Evolutionary conservation across 306 rosid species (phyloP), one percentile per base, ranked within the genome.

Genomic region (Lathyrus sativus): DNA sequence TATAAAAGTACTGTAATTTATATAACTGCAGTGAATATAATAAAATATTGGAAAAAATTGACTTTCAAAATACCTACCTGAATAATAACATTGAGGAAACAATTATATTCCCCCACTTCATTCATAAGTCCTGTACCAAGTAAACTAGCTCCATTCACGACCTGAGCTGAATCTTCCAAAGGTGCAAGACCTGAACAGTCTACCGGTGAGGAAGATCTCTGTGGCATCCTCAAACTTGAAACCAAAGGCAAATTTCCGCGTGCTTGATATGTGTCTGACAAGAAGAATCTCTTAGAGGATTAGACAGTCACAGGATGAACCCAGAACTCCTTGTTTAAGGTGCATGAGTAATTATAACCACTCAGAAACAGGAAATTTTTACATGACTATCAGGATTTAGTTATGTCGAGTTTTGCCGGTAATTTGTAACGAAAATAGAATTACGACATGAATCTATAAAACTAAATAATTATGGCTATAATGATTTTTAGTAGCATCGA

Each of bases 91-190:
- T 95, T 95, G 72, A 95, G 87, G 82, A 95, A 95, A 92, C 99
- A 95, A 81, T 91, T 95, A 80, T 91, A 95, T 87, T 95, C 99
- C 65, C 99, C 99, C 78, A 95, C 91, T 87, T 95, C 99, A 80
- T 95, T 95, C 85, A 85, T 87, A 80, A 95, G 84, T 50, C 99
- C 99, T 46, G 95, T 75, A 73, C 96, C 99, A 72, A 78, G 74
- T 29, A 81, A 67, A 78, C 79, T 80, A 15, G 67, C 84, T 65
- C 80, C 84, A 17, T 72, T 74, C 33, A 63, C 79, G 61, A 70
- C 70, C 59, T 71, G 78, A 38, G 48, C 74, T 38, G 38, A 28
- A 77, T 70, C 73, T 42, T 81, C 88, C 80, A 80, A 76, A 37
- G 76, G 65, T 60, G 68, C 62, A 75, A 43, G 62, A 71, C 74